Base-by-base conservation (phyloP, 441 rosid species). In the Gossypium schwendimanii region DNA sequence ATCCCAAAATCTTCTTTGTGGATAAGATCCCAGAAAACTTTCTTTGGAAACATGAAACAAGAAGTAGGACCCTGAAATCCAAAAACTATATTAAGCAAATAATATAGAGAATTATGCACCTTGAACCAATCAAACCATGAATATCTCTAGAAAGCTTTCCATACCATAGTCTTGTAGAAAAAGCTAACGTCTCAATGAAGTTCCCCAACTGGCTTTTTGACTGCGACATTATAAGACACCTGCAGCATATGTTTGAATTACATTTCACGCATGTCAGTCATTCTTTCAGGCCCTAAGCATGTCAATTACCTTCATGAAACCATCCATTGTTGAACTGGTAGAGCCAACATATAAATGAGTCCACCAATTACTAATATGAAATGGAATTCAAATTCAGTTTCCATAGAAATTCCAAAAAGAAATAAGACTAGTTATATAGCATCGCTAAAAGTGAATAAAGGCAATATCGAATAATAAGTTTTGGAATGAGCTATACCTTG, bases 161-260 rank as follows among this genome's bases (percentile, higher is more conserved):
- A 50, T 82, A 95, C 98, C 99, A 95, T 60, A 91, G 71, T 81
- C 92, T 88, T 57, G 91, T 85, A 84, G 97, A 86, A 82, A 85
- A 95, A 55, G 87, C 73, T 82, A 91, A 84, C 55, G 93, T 80
- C 53, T 87, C 82, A 2, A 91, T 81, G 74, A 93, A 95, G 57
- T 82, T 86, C 78, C 86, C 88, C 84, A 95, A 76, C 64, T 73
- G 80, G 77, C 87, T 82, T 58, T 81, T 86, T 11, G 74, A 79
- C 52, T 77, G 79, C 39, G 87, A 77, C 75, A 73, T 75, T 52
- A 77, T 74, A 83, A 78, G 81, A 81, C 91, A 87, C 81, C 99
- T 95, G 89, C 84, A 83, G 36, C 68, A 83, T 63, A 76, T 31
- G 77, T 71, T 68, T 74, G 47, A 20, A 71, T 79, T 23, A 73